Evolutionary conservation across 805 yeast genomes (phyloP).

Genomic region (Candida nemodendra): DNA sequence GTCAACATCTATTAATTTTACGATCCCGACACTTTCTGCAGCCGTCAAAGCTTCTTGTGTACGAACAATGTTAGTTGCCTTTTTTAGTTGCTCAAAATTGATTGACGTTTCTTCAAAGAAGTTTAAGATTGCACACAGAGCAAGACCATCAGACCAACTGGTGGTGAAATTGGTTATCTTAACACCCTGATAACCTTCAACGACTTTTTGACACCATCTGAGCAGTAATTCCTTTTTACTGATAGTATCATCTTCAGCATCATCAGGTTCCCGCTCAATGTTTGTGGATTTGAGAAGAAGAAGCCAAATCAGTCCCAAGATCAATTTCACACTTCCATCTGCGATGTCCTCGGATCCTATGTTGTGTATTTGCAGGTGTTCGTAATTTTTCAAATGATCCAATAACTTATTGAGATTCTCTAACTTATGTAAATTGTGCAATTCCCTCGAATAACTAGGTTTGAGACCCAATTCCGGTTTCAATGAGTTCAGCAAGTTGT

Average conservation of each 20-base stretch:
- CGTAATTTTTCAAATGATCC: slow-evolving; percentile 39
- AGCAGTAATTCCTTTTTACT: slow-evolving; percentile 40
- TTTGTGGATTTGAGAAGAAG: slow-evolving; percentile 41
- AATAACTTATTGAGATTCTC: slow-evolving; percentile 46
- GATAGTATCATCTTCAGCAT: slow-evolving; percentile 11
- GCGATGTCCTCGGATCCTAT: slow-evolving; percentile 50
- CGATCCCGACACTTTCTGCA: slow-evolving; percentile 49
- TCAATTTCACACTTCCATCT: slow-evolving; percentile 47
- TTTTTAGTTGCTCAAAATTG: slow-evolving; percentile 32
- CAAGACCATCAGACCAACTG: slow-evolving; percentile 53
- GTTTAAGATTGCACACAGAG: slow-evolving; percentile 47
- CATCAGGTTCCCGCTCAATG: slow-evolving; percentile 10
- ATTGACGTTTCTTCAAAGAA: slow-evolving; percentile 41
- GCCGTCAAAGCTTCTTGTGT: slow-evolving; percentile 38
- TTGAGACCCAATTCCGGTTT: slow-evolving; percentile 17
- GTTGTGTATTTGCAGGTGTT: slow-evolving; percentile 38
- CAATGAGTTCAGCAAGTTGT: slow-evolving; percentile 37
- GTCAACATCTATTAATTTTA: slow-evolving; percentile 51
- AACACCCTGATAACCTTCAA: slow-evolving; percentile 37
- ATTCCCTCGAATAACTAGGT: slow-evolving; percentile 37
- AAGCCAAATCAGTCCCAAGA: slow-evolving; percentile 50
- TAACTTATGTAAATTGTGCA: slow-evolving; percentile 42
- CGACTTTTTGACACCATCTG: slow-evolving; percentile 53
- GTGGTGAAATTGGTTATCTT: slow-evolving; percentile 48
- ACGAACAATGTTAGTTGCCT: slow-evolving; percentile 30